phyloP scores from a whole-genome alignment of 805 yeast genomes.

The Grigorovia humatica region DNA sequence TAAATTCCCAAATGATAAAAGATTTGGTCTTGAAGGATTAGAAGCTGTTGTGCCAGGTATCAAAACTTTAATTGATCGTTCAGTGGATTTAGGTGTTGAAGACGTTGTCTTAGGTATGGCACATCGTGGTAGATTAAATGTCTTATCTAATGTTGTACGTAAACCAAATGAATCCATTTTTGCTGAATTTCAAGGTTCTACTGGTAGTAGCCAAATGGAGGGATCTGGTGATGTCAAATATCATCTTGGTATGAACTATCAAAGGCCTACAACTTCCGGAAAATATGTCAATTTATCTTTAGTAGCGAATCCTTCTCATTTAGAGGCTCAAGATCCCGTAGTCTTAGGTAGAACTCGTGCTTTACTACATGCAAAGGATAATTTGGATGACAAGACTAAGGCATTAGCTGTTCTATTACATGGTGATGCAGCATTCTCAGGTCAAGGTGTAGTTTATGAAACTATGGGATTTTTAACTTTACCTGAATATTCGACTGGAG shows the following conservation, averaged over 20 bases:
- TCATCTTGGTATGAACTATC: conserved; percentile 98
- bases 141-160: conserved; percentile 95
- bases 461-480: conserved; percentile 89
- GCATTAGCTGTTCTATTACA: conserved; percentile 90
- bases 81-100: conserved; percentile 87
- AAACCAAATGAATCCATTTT: conserved; percentile 97
- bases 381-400: conserved; percentile 70
- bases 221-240: conserved; percentile 99
- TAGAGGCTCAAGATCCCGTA: conserved; percentile 98
- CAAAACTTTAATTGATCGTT: conserved; percentile 87
- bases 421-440: conserved; percentile 99
- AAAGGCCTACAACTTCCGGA: conserved; percentile 98
- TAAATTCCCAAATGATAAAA: conserved; percentile 95
- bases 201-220: conserved; percentile 64
- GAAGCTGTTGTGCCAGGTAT: conserved; percentile 95
- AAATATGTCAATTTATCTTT: conserved; percentile 88
- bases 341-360: conserved; percentile 98
- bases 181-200: conserved; percentile 81
- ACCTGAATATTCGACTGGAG: conserved; percentile 97
- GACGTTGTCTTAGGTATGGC: conserved; percentile 99
- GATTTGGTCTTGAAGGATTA: conserved; percentile 98
- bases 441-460: conserved; percentile 98
- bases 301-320: conserved; percentile 98
- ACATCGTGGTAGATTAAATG: conserved; percentile 97
- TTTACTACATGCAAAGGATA: conserved; percentile 82